These are phyloP conservation scores for Magnusiomyces fungicola DNA, from an alignment of 1,139 yeast species.

Conservation along the genomic window DNA sequence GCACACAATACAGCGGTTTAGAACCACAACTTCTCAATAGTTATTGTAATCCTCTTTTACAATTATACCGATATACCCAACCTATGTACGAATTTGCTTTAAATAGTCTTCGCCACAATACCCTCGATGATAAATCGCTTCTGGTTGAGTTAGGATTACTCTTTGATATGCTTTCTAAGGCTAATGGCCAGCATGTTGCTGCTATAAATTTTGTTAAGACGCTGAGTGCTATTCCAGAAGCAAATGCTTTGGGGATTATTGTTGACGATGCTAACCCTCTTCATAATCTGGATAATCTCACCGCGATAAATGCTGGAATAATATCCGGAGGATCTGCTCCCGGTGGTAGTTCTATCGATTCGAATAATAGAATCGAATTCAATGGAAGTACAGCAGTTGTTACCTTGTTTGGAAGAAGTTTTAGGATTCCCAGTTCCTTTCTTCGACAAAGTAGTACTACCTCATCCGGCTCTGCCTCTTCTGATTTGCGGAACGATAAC, in stretches of 20 bases:
- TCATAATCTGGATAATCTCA: not conserved
- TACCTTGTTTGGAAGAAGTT: not conserved
- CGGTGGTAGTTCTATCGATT: not conserved
- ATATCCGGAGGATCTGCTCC: not conserved
- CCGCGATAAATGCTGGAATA: not conserved
- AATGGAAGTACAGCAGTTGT: not conserved
- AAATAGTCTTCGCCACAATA: constrained; percentile 39
- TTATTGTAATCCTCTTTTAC: constrained; percentile 72
- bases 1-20: constrained; percentile 75
- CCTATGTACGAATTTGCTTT: constrained; percentile 60
- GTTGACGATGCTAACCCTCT: constrained; percentile 35
- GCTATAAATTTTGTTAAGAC: constrained; percentile 61
- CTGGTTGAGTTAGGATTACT: constrained; percentile 80
- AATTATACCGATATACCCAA: constrained; percentile 74
- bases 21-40: constrained; percentile 82
- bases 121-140: constrained; percentile 39
- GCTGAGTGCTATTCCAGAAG: constrained; percentile 37
- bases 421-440: not conserved
- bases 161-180: constrained; percentile 84
- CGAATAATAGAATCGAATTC: not conserved
- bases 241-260: constrained; percentile 42
- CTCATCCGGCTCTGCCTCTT: not conserved
- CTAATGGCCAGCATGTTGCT: constrained; percentile 62
- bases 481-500: not conserved
- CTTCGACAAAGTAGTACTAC: not conserved